These are phyloP conservation scores for Solanum etuberosum DNA, from an alignment of 257 asterid species.

Conservation along the genomic window DNA sequence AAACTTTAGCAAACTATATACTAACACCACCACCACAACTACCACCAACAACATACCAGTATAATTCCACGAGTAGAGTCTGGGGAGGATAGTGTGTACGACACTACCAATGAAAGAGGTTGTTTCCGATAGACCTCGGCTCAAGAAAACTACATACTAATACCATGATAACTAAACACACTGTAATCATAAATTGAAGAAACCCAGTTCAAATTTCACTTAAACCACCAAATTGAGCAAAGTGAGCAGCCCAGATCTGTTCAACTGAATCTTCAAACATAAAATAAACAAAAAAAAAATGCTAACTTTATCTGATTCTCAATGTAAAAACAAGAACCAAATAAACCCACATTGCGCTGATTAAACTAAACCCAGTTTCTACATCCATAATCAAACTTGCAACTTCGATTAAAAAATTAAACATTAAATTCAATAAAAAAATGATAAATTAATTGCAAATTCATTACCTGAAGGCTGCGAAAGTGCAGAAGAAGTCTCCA, in stretches of 20 bases:
- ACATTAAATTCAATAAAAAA: background rate
- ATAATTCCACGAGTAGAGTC: background rate
- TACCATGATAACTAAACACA: background rate
- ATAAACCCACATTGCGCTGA: background rate
- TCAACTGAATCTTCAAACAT: background rate
- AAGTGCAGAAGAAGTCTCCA: conserved; percentile 9
- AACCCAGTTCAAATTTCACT: background rate
- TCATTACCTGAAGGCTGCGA: conserved; percentile 14
- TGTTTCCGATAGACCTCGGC: background rate
- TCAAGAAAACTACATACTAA: background rate
- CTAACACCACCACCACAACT: background rate
- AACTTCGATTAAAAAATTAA: background rate
- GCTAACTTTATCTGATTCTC: background rate
- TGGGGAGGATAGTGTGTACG: background rate
- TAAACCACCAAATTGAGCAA: background rate
- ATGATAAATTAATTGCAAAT: background rate
- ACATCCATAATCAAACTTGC: background rate
- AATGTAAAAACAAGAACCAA: background rate
- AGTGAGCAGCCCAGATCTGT: background rate
- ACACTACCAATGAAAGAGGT: no score
- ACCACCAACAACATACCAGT: background rate
- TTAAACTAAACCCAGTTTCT: background rate
- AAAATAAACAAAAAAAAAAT: background rate
- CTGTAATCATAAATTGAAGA: background rate
- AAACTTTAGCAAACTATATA: background rate